A percentile compares a stretch with the other conserved stretches of the same genome.
phyloP scores from a whole-genome alignment of 2,329 filamentous ascomycete genomes.

The Hawksworthiomyces lignivorus region DNA sequence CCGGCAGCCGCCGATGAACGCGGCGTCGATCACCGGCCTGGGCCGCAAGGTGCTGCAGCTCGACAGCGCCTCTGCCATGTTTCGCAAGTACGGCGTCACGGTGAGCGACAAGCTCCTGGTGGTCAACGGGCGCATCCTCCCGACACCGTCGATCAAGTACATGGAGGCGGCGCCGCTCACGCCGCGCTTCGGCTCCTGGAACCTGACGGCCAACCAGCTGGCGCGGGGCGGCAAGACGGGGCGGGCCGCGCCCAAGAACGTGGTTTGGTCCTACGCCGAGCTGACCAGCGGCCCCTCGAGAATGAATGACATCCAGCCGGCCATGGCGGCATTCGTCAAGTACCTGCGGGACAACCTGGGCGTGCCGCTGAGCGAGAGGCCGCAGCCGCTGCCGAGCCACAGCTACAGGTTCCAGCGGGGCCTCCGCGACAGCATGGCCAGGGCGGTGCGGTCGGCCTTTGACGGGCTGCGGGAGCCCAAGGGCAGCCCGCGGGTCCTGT shows the following conservation, averaged over 20 bases:
- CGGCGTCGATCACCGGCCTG: slow-evolving; percentile 51
- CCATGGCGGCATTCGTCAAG: slow-evolving; percentile 26
- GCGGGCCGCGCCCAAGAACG: slow-evolving; percentile 29
- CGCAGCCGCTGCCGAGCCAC: not conserved
- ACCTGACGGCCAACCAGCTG: slow-evolving; percentile 54
- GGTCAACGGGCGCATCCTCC: slow-evolving; percentile 63
- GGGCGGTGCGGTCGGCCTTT: too few species aligned
- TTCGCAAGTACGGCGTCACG: slow-evolving; percentile 53
- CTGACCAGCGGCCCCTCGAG: not conserved
- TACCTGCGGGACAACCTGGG: slow-evolving; percentile 32
- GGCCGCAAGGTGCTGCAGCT: slow-evolving; percentile 53
- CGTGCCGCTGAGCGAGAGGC: slow-evolving; percentile 23
- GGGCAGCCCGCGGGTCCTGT: slow-evolving; percentile 38
- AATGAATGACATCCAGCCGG: slow-evolving; percentile 6
- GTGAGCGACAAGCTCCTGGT: slow-evolving; percentile 58
- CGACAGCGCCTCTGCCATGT: slow-evolving; percentile 35
- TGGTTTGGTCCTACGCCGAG: slow-evolving; percentile 41
- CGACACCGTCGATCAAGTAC: slow-evolving; percentile 55
- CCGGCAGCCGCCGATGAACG: slow-evolving; percentile 58
- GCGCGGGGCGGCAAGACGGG: slow-evolving; percentile 35
- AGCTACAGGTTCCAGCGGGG: too few species aligned
- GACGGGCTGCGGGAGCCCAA: not conserved
- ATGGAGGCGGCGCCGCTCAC: slow-evolving; percentile 21
- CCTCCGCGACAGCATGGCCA: too few species aligned
- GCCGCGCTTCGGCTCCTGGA: slow-evolving; percentile 57